Evolutionary conservation across 1,284 basidiomycete species (phyloP).

Genomic region (Cutaneotrichosporon sp.): DNA sequence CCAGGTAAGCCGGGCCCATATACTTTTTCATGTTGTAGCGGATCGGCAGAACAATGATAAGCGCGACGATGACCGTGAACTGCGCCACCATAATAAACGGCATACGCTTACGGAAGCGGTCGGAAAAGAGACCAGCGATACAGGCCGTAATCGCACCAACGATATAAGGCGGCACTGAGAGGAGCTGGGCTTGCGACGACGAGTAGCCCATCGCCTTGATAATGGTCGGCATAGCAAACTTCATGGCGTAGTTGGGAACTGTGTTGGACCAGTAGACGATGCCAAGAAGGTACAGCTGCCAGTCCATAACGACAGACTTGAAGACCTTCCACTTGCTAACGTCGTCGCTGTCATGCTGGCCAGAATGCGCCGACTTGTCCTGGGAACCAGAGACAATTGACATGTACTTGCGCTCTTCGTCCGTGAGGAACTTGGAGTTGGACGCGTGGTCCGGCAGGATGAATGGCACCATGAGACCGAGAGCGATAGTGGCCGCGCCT

Average conservation of each 20-base stretch:
- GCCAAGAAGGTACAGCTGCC: constrained; percentile 17
- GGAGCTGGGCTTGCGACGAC: constrained; percentile 33
- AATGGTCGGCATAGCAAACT: constrained; percentile 34
- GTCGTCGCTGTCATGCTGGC: neutral
- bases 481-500: constrained; percentile 11
- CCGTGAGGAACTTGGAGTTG: constrained; percentile 13
- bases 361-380: constrained; percentile 5
- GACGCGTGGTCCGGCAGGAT: constrained; percentile 15
- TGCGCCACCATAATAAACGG: constrained; percentile 26
- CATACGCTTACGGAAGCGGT: constrained; percentile 24
- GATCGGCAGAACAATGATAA: constrained; percentile 22
- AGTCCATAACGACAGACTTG: constrained; percentile 15
- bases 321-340: constrained; percentile 10
- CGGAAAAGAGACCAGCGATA: constrained; percentile 28
- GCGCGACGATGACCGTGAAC: constrained; percentile 21
- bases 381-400: neutral
- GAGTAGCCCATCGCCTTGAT: constrained; percentile 30
- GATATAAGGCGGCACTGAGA: constrained; percentile 37
- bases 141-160: constrained; percentile 28
- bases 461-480: constrained; percentile 14
- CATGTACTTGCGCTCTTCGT: constrained; percentile 18
- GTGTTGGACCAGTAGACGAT: constrained; percentile 20
- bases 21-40: constrained; percentile 17
- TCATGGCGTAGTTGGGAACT: constrained; percentile 17
- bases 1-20: constrained; percentile 29